Percentiles rank a stretch among this genome's conserved stretches.
These are phyloP conservation scores for Beauveria sp. DNA, from an alignment of 2,329 filamentous ascomycete species.

Conservation along the genomic window DNA sequence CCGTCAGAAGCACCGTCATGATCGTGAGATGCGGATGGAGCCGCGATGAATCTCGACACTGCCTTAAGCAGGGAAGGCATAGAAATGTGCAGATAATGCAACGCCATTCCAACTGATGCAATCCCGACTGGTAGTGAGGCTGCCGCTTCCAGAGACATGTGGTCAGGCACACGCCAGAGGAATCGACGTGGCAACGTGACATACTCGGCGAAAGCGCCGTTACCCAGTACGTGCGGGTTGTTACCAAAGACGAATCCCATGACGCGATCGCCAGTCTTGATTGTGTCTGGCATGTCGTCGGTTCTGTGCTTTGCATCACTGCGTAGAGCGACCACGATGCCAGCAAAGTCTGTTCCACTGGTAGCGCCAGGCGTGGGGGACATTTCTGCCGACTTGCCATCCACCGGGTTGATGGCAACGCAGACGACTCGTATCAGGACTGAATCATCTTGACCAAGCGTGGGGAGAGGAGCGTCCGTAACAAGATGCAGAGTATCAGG, in stretches of 20 bases:
- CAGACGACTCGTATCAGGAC: neutral
- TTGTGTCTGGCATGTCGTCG: neutral
- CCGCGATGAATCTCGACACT: neutral
- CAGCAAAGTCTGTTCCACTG: neutral
- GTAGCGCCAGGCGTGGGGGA: neutral
- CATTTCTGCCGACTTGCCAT: conserved; percentile 6
- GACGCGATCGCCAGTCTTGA: conserved; percentile 2
- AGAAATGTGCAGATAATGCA: neutral
- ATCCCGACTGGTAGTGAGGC: neutral
- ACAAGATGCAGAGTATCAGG: neutral
- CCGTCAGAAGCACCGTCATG: neutral
- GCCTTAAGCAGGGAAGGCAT: neutral
- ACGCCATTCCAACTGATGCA: neutral
- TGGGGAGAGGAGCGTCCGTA: neutral
- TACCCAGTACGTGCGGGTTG: neutral
- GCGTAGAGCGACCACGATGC: neutral
- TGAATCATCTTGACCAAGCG: neutral
- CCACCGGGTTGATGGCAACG: conserved; percentile 7
- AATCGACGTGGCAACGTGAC: neutral
- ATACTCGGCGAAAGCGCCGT: conserved; percentile 4
- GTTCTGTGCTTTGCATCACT: neutral
- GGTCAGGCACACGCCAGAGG: neutral
- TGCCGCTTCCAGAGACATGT: neutral
- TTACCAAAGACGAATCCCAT: neutral
- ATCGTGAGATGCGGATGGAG: neutral